A percentile compares a stretch with the other conserved stretches of the same genome.
Evolutionary conservation across 2,329 filamentous ascomycete species (phyloP).

Genomic region (Cladosporium sp.): DNA sequence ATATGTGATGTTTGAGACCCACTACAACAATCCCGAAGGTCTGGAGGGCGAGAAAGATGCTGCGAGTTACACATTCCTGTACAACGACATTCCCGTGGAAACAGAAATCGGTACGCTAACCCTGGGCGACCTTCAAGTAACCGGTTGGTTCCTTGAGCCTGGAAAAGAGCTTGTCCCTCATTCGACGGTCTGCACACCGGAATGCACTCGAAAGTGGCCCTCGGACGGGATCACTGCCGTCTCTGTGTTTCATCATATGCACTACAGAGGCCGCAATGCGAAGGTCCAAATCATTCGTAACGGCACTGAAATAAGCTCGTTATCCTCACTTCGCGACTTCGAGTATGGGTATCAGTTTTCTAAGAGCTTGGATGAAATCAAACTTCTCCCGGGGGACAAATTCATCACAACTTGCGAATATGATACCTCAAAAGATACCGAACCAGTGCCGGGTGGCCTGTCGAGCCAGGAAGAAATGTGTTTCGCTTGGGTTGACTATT

Average conservation of each 20-base stretch:
- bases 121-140: conserved; percentile 14
- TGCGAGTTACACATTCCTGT: conserved; percentile 14
- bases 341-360: conserved; percentile 19
- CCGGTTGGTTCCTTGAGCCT: conserved; percentile 16
- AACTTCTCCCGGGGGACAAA: conserved; percentile 16
- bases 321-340: conserved; percentile 15
- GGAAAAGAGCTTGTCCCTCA: conserved; percentile 13
- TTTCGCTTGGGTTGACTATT: conserved; percentile 20
- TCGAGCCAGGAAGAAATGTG: conserved; percentile 17
- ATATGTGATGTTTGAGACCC: conserved; percentile 17
- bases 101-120: conserved; percentile 17
- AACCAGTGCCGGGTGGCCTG: conserved; percentile 16
- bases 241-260: conserved; percentile 18
- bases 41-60: conserved; percentile 14
- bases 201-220: conserved; percentile 16
- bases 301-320: conserved; percentile 14
- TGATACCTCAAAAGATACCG: conserved; percentile 16
- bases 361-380: conserved; percentile 14
- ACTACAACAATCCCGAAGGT: conserved; percentile 16
- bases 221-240: conserved; percentile 17
- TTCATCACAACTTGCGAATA: conserved; percentile 19
- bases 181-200: conserved; percentile 17
- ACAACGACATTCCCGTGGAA: conserved; percentile 14
- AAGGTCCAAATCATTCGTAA: conserved; percentile 17
- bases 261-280: conserved; percentile 15